A percentile compares a stretch with the other conserved stretches of the same genome.
Evolutionary conservation across 192 early-diverging fungal species (phyloP).

Genomic region (Backusella parvicylindrica): DNA sequence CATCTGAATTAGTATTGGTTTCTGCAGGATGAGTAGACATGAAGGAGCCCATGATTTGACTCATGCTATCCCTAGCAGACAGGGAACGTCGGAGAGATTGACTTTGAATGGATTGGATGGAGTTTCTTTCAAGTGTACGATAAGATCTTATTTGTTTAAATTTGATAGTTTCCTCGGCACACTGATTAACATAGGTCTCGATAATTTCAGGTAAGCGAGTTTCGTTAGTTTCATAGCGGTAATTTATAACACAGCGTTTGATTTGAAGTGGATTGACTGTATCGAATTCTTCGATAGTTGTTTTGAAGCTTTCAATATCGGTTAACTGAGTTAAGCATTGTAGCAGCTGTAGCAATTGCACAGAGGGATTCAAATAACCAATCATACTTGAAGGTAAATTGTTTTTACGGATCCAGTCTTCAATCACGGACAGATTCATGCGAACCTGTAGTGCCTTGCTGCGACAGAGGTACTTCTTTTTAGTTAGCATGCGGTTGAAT

Average conservation of each 20-base stretch:
- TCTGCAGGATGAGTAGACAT: slow-evolving; percentile 1
- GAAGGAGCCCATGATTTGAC: slow-evolving; percentile 29
- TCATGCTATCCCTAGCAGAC: slow-evolving; percentile 15
- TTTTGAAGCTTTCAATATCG: slow-evolving; percentile 69
- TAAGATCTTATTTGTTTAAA: slow-evolving; percentile 19
- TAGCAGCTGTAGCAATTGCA: slow-evolving; percentile 81
- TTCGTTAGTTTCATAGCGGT: slow-evolving; percentile 92
- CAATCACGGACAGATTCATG: slow-evolving; percentile 76
- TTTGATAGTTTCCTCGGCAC: slow-evolving; percentile 63
- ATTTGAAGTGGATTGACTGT: slow-evolving; percentile 70
- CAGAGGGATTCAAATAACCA: slow-evolving; percentile 61
- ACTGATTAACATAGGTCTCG: slow-evolving; percentile 66
- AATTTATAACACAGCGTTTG: slow-evolving; percentile 69
- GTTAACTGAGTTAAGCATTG: slow-evolving; percentile 73
- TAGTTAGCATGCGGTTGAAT: slow-evolving; percentile 85
- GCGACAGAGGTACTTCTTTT: slow-evolving; percentile 69
- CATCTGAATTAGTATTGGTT: neutral
- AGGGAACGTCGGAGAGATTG: slow-evolving; percentile 3
- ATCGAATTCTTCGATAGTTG: slow-evolving; percentile 64
- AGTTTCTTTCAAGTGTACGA: slow-evolving; percentile 4
- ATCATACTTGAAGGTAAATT: slow-evolving; percentile 34
- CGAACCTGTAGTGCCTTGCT: slow-evolving; percentile 81
- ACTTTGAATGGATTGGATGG: neutral
- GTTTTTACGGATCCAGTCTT: slow-evolving; percentile 81
- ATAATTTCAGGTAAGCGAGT: slow-evolving; percentile 67